Evolutionary conservation across 2,329 filamentous ascomycete species (phyloP).

Genomic region (Coccinonectria pachysandricola): DNA sequence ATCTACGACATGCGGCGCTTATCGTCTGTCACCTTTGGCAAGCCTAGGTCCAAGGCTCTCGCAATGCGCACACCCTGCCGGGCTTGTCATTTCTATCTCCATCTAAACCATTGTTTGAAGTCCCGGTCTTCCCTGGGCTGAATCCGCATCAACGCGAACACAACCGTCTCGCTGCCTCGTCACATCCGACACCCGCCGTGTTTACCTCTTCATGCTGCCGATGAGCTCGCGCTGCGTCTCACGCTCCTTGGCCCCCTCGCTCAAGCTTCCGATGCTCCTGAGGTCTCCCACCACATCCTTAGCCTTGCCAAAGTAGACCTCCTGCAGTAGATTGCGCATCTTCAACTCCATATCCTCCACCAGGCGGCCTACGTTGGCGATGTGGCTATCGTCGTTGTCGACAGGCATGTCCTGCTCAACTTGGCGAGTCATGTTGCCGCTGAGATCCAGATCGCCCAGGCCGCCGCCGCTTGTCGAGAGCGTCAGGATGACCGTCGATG

Average conservation of each 20-base stretch:
- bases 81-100: too few relatives aligned
- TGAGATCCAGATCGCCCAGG: slow-evolving; percentile 81
- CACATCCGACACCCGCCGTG: slow-evolving; percentile 1
- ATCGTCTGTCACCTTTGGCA: too few relatives aligned
- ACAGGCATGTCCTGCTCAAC: slow-evolving; percentile 85
- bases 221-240: slow-evolving; percentile 87
- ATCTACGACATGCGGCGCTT: too few relatives aligned
- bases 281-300: slow-evolving; percentile 97
- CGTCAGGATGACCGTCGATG: slow-evolving; percentile 89
- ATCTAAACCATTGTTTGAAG: too few relatives aligned
- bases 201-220: slow-evolving; percentile 42
- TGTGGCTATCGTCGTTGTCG: slow-evolving; percentile 84
- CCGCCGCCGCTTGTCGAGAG: slow-evolving; percentile 51
- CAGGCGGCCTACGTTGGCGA: slow-evolving; percentile 85
- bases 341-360: slow-evolving; percentile 99
- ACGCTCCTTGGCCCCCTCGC: slow-evolving; percentile 72
- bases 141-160: too few relatives aligned
- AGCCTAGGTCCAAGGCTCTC: too few relatives aligned
- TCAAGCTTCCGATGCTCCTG: slow-evolving; percentile 74
- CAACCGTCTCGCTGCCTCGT: slow-evolving; percentile 1
- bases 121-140: too few relatives aligned
- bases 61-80: too few relatives aligned
- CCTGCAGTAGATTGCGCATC: slow-evolving; percentile 96
- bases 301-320: slow-evolving; percentile 98
- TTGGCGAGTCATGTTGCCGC: slow-evolving; percentile 96